Conservation (phyloP, 2,329 filamentous ascomycete genomes). For the Paecilomyces variotii region DNA sequence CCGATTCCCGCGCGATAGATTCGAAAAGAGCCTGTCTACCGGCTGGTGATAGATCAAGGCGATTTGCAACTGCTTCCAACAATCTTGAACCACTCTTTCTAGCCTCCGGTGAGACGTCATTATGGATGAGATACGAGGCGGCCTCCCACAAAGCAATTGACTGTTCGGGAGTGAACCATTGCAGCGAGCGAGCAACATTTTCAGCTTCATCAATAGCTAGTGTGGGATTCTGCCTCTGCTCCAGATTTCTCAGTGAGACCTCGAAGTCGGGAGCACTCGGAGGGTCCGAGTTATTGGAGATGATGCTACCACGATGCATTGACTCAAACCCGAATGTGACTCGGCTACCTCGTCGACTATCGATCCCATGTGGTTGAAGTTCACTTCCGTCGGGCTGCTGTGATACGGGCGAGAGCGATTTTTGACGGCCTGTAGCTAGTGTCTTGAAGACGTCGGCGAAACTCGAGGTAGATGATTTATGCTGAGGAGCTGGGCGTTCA, state of each 20-base stretch:
- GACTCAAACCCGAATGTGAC: slow-evolving; percentile 28
- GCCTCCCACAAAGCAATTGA: slow-evolving; percentile 33
- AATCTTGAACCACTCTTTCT: slow-evolving; percentile 27
- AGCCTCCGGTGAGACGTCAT: slow-evolving; percentile 27
- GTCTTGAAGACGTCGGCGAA: slow-evolving; percentile 38
- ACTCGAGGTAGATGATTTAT: slow-evolving; percentile 29
- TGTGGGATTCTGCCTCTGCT: slow-evolving; percentile 25
- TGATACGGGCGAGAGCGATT: slow-evolving; percentile 30
- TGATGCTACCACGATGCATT: slow-evolving; percentile 35
- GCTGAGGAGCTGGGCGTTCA: slow-evolving; percentile 27
- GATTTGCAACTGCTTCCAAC: slow-evolving; percentile 28
- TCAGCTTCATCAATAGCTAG: slow-evolving; percentile 33
- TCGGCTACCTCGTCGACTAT: slow-evolving; percentile 25
- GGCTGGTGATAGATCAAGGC: slow-evolving; percentile 31
- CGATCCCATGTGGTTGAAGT: slow-evolving; percentile 19
- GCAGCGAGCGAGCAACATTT: slow-evolving; percentile 21
- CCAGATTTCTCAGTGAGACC: slow-evolving; percentile 24
- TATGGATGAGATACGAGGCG: slow-evolving; percentile 28
- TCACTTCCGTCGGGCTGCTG: slow-evolving; percentile 23
- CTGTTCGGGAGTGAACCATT: slow-evolving; percentile 32
- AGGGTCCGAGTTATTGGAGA: slow-evolving; percentile 31
- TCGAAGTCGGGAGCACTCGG: slow-evolving; percentile 31
- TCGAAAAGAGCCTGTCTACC: slow-evolving; percentile 27
- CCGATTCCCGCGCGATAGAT: slow-evolving; percentile 25
- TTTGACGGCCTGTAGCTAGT: slow-evolving; percentile 30